Evolutionary conservation across 2,329 filamentous ascomycete genomes (phyloP).

Genomic region (Immersiporthe knoxdaviesiana): DNA sequence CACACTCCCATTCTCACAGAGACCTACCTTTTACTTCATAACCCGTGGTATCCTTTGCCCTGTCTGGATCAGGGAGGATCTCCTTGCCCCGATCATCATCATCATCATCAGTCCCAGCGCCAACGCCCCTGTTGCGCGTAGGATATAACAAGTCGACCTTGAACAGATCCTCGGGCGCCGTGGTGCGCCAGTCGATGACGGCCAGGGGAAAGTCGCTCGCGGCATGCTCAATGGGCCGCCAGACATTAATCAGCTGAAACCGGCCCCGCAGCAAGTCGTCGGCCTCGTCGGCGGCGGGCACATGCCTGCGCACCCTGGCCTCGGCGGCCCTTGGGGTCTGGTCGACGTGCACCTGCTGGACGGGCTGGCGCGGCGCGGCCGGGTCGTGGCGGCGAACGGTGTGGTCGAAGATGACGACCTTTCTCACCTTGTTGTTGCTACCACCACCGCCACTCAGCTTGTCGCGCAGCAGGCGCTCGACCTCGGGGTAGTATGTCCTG

Average conservation of each 20-base stretch:
- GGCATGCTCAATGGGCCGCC: slow-evolving; percentile 67
- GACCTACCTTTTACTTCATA: slow-evolving; percentile 57
- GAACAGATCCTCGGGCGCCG: slow-evolving; percentile 60
- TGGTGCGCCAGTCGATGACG: slow-evolving; percentile 66
- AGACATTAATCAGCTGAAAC: slow-evolving; percentile 72
- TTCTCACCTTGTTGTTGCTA: slow-evolving; percentile 54
- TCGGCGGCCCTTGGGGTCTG: slow-evolving; percentile 68
- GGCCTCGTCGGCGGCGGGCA: slow-evolving; percentile 55
- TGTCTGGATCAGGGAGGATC: slow-evolving; percentile 51
- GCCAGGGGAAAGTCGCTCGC: slow-evolving; percentile 67
- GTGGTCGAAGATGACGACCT: slow-evolving; percentile 73
- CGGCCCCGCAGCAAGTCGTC: slow-evolving; percentile 60
- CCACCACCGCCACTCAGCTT: slow-evolving; percentile 43
- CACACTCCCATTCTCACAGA: too few species aligned
- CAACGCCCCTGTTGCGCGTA: slow-evolving; percentile 38
- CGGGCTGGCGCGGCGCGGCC: slow-evolving; percentile 63
- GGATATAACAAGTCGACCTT: slow-evolving; percentile 67
- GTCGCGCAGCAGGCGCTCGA: slow-evolving; percentile 58
- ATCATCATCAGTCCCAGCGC: slow-evolving; percentile 51
- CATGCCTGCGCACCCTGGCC: slow-evolving; percentile 63
- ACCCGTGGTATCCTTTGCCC: slow-evolving; percentile 54
- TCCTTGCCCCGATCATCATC: slow-evolving; percentile 63
- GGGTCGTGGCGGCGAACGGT: slow-evolving; percentile 64
- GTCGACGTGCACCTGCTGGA: slow-evolving; percentile 73
- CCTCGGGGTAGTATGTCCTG: slow-evolving; percentile 62